phyloP scores from a whole-genome alignment of 192 early-diverging fungal genomes.

The Rhizoclosmatium globosum region DNA sequence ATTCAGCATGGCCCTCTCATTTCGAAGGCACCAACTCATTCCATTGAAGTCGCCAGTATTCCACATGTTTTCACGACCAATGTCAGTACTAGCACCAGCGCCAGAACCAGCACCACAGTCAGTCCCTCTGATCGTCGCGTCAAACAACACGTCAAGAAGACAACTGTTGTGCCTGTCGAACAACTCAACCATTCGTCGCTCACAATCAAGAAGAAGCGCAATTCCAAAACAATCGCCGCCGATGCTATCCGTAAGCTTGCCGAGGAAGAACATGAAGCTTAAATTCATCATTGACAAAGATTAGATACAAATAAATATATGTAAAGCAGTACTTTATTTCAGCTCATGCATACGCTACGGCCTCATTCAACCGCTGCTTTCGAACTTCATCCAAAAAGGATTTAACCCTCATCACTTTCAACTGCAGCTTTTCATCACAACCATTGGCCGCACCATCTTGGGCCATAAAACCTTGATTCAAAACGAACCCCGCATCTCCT shows the following conservation, averaged over 20 bases:
- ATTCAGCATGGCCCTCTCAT: too few relatives aligned
- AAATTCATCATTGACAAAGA: too few relatives aligned
- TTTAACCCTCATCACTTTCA: neutral
- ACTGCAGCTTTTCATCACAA: neutral
- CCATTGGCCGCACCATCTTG: neutral
- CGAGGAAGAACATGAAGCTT: neutral
- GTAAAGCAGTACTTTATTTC: too few relatives aligned
- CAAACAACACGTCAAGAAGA: neutral
- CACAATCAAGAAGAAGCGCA: slow-evolving; percentile 1
- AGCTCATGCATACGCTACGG: neutral
- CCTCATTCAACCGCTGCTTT: neutral
- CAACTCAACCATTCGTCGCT: neutral
- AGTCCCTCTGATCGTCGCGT: neutral
- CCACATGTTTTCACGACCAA: too few relatives aligned
- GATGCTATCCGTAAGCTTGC: neutral
- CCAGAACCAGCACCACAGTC: too few relatives aligned
- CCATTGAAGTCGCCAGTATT: too few relatives aligned
- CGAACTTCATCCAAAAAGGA: slow-evolving; percentile 11
- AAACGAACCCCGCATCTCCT: slow-evolving; percentile 1
- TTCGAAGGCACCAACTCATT: too few relatives aligned
- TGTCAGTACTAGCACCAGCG: too few relatives aligned
- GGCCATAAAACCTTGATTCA: neutral
- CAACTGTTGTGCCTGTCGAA: neutral
- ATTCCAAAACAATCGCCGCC: neutral
- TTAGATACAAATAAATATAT: too few relatives aligned